Percentiles rank a stretch among this genome's conserved stretches.
These are phyloP conservation scores for Podospora fimiseda DNA, from an alignment of 495 filamentous ascomycete species.

Conservation along the genomic window DNA sequence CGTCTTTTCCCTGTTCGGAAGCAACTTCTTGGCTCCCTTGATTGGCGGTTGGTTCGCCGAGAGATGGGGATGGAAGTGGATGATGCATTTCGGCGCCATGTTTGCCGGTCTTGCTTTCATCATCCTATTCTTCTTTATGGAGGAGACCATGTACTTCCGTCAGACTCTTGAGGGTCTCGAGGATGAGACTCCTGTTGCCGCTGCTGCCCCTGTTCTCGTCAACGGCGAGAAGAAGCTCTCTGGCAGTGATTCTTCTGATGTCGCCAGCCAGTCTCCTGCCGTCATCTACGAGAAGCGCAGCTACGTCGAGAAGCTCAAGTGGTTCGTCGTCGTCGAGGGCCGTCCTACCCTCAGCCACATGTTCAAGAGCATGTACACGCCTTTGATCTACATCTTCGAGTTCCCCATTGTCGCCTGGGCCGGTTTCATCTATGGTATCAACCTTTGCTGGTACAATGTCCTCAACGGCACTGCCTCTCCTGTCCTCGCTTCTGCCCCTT, in stretches of 20 bases:
- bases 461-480: conserved; percentile 21
- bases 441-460: conserved; percentile 24
- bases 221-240: neutral
- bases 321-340: neutral
- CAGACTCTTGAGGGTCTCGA: conserved; percentile 14
- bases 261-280: neutral
- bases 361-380: conserved; percentile 13
- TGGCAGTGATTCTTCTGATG: neutral
- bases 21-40: conserved; percentile 55
- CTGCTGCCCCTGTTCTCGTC: neutral
- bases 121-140: conserved; percentile 24
- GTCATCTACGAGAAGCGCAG: neutral
- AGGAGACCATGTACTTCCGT: conserved; percentile 27
- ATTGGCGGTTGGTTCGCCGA: conserved; percentile 58
- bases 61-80: conserved; percentile 55
- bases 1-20: conserved; percentile 50
- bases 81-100: conserved; percentile 52
- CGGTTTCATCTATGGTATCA: conserved; percentile 25
- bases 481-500: conserved; percentile 11
- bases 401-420: conserved; percentile 25
- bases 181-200: neutral
- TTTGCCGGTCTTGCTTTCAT: conserved; percentile 51
- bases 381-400: conserved; percentile 14
- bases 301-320: conserved; percentile 5
- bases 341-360: conserved; percentile 10